Evolutionary conservation across 2,329 filamentous ascomycete genomes (phyloP).

Genomic region (Bipolaris sorokiniana): DNA sequence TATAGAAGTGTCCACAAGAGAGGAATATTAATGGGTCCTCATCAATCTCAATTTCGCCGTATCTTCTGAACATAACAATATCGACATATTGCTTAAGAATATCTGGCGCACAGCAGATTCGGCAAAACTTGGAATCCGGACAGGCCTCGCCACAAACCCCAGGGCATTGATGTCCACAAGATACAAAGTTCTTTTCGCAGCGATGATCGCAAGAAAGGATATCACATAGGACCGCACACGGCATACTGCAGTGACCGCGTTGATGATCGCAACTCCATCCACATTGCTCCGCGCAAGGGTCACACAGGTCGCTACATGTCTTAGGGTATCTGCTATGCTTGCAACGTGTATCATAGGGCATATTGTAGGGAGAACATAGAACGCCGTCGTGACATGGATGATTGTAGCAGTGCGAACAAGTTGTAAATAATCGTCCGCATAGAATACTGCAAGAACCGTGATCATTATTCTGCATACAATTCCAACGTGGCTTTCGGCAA

Average conservation of each 20-base stretch:
- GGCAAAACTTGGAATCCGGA: conserved; percentile 6
- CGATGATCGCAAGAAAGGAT: conserved; percentile 38
- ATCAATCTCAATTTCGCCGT: conserved; percentile 38
- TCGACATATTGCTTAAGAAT: conserved; percentile 22
- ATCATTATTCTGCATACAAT: conserved; percentile 53
- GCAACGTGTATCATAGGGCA: conserved; percentile 36
- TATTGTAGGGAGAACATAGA: conserved; percentile 31
- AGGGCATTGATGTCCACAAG: conserved; percentile 43
- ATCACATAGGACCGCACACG: conserved; percentile 44
- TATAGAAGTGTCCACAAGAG: conserved; percentile 42
- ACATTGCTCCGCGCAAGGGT: conserved; percentile 44
- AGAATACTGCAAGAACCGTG: conserved; percentile 29
- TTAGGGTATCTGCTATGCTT: conserved; percentile 33
- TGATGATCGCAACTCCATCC: conserved; percentile 44
- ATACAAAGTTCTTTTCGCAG: conserved; percentile 29
- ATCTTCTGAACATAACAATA: conserved; percentile 27
- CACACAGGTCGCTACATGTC: conserved; percentile 41
- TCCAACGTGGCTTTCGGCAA: too few relatives aligned
- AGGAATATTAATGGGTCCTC: conserved; percentile 36
- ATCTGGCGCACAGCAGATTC: conserved; percentile 1
- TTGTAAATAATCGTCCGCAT: conserved; percentile 35
- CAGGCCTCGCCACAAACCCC: conserved; percentile 41
- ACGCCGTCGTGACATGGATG: conserved; percentile 34
- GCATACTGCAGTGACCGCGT: conserved; percentile 39
- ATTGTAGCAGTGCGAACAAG: conserved; percentile 39